Conservation (phyloP, 352 stramenopile species). For the Blastocystis sp. region DNA sequence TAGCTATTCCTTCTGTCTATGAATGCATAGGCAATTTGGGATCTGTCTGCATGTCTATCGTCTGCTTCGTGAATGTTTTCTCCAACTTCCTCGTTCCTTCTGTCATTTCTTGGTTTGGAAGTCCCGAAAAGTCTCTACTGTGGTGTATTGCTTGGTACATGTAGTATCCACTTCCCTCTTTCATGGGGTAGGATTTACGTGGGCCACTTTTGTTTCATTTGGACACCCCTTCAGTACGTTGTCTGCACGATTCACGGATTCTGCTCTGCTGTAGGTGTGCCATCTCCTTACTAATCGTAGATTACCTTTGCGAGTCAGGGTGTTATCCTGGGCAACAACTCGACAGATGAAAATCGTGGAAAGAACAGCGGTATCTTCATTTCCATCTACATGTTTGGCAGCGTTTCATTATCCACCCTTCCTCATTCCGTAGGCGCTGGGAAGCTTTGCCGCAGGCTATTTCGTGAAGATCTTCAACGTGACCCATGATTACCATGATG, state of each 20-base stretch:
- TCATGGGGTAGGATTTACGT: slow-evolving; percentile 32
- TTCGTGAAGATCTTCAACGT: slow-evolving; percentile 14
- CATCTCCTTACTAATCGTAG: not conserved
- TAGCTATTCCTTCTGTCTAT: not conserved
- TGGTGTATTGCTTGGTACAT: slow-evolving; percentile 49
- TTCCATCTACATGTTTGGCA: slow-evolving; percentile 60
- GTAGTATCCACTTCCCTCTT: not conserved
- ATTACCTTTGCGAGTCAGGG: slow-evolving; percentile 31
- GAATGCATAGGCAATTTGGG: slow-evolving; percentile 24
- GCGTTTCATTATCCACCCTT: not conserved
- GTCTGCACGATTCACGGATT: slow-evolving; percentile 36
- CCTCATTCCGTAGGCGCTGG: not conserved
- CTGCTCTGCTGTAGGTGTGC: slow-evolving; percentile 10
- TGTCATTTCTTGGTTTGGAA: slow-evolving; percentile 38
- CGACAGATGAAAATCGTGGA: slow-evolving; percentile 39
- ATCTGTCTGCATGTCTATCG: slow-evolving; percentile 55
- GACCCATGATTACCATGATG: not conserved
- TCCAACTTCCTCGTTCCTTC: slow-evolving; percentile 59
- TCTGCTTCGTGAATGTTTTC: slow-evolving; percentile 48
- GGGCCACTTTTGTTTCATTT: slow-evolving; percentile 27
- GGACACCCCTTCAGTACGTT: not conserved
- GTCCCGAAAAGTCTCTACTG: slow-evolving; percentile 11
- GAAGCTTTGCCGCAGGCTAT: slow-evolving; percentile 8
- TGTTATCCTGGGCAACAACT: slow-evolving; percentile 44
- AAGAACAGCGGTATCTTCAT: slow-evolving; percentile 46